A percentile compares a stretch with the other conserved stretches of the same genome.
These are phyloP conservation scores for Camellia granthamiana DNA, from an alignment of 148 eudicot species.

Conservation along the genomic window DNA sequence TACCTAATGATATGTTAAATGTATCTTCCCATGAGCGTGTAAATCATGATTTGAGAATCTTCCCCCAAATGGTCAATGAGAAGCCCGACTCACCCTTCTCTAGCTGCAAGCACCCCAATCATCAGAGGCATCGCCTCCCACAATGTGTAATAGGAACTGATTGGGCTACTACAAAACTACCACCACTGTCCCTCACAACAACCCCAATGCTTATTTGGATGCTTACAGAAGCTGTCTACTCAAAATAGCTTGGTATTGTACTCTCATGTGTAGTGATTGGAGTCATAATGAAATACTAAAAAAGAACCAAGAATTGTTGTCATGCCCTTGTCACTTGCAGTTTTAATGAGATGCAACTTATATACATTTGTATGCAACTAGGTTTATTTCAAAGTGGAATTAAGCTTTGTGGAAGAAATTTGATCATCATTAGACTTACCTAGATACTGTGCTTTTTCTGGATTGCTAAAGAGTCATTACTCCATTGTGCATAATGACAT, in stretches of 20 bases:
- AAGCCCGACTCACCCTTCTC: no score
- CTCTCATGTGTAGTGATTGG: not conserved
- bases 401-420: not conserved
- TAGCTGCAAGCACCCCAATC: no score
- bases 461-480: not conserved
- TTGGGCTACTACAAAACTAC: no score
- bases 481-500: not conserved
- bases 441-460: not conserved
- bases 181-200: not conserved
- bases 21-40: no score
- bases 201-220: not conserved
- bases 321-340: not conserved
- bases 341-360: not conserved
- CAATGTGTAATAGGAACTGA: no score
- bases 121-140: no score
- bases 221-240: not conserved
- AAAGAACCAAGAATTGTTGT: not conserved
- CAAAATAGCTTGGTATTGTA: not conserved
- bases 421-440: not conserved
- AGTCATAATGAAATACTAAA: not conserved
- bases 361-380: not conserved
- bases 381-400: not conserved
- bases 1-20: no score
- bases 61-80: no score
- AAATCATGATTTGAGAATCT: no score